phyloP scores from a whole-genome alignment of 2,329 filamentous ascomycete species.

The Colletotrichum coccodes region DNA sequence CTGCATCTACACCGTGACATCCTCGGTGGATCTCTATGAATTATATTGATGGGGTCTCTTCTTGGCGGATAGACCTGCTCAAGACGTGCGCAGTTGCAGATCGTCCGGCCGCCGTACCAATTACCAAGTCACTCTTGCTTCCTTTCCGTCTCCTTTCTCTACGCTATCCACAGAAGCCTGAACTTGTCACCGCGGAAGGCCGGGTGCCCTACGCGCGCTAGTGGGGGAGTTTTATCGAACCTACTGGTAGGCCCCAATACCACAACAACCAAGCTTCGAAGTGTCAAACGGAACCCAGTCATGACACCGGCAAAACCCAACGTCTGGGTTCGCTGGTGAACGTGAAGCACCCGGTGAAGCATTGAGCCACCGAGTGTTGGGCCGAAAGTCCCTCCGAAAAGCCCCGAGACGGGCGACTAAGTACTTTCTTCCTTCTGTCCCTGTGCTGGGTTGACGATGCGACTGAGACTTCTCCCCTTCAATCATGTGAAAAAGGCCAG shows the following conservation, averaged over 20 bases:
- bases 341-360: neutral
- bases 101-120: neutral
- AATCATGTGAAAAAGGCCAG: neutral
- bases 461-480: neutral
- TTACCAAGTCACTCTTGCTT: neutral
- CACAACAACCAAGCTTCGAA: neutral
- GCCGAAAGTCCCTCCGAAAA: conserved; percentile 11
- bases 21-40: neutral
- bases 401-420: neutral
- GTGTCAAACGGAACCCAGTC: neutral
- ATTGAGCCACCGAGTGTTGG: neutral
- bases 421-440: neutral
- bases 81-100: conserved; percentile 20
- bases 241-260: neutral
- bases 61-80: neutral
- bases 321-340: neutral
- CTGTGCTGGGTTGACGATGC: neutral
- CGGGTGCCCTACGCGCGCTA: neutral
- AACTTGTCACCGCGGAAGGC: neutral
- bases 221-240: neutral
- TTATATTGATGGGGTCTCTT: neutral
- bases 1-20: conserved; percentile 16
- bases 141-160: too few species aligned
- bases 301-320: neutral
- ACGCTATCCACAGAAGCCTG: neutral